Percentiles rank a stretch among this genome's conserved stretches.
These are phyloP conservation scores for Vanderwaltozyma yarrowii DNA, from an alignment of 805 yeast genomes.

Conservation along the genomic window DNA sequence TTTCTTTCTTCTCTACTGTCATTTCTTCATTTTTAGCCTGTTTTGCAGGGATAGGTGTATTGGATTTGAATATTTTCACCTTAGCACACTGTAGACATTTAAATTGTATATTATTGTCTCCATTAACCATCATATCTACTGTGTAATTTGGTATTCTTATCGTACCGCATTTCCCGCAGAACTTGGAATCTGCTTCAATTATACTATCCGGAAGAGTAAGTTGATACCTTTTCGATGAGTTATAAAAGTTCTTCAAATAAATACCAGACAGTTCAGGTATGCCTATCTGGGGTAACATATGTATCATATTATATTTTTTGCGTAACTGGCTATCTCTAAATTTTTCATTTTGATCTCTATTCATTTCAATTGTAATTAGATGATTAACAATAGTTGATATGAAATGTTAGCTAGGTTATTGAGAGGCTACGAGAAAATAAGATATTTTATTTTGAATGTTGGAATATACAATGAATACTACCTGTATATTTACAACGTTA, in stretches of 20 bases:
- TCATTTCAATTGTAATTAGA: constrained; percentile 10
- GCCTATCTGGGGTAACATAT: constrained; percentile 14
- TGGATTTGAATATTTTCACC: constrained; percentile 8
- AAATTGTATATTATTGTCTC: constrained; percentile 13
- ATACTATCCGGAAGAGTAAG: constrained; percentile 17
- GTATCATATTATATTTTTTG: constrained; percentile 23
- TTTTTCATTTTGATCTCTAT: constrained; percentile 18
- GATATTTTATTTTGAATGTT: no score
- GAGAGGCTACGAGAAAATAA: no score
- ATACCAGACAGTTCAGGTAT: constrained; percentile 20
- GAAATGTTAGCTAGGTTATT: no score
- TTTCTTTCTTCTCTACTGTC: neutral
- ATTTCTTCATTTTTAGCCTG: neutral
- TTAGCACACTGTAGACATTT: constrained; percentile 24
- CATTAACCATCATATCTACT: constrained; percentile 13
- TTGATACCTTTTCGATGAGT: constrained; percentile 21
- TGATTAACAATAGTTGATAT: no score
- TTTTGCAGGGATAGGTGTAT: neutral
- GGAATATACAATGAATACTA: no score
- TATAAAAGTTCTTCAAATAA: constrained; percentile 24
- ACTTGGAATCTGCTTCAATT: constrained; percentile 14
- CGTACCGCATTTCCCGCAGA: constrained; percentile 25
- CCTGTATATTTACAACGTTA: no score
- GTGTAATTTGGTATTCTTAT: constrained; percentile 26
- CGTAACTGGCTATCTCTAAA: constrained; percentile 18